These are phyloP conservation scores for Triticum turgidum DNA, from an alignment of 176 grass and related monocot genomes.

Conservation along the genomic window DNA sequence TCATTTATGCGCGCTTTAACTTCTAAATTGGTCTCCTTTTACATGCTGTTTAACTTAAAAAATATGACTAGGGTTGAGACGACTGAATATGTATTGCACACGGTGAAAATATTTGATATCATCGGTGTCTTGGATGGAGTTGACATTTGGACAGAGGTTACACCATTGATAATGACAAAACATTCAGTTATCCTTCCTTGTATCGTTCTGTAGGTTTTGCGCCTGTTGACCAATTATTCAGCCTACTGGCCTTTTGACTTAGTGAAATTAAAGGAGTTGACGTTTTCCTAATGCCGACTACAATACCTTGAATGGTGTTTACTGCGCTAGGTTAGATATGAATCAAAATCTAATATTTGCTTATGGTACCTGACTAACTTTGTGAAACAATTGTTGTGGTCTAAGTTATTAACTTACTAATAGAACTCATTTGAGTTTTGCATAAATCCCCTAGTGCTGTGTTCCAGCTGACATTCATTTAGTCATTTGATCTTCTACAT, in stretches of 20 bases:
- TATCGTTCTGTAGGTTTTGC: slow-evolving; percentile 4
- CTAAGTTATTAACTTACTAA: slow-evolving; percentile 6
- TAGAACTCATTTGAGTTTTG: background rate
- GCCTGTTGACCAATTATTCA: background rate
- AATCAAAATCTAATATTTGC: background rate
- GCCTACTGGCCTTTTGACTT: background rate
- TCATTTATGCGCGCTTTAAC: background rate
- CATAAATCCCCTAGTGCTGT: background rate
- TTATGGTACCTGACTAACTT: background rate
- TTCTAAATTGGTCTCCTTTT: background rate
- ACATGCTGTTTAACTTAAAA: background rate
- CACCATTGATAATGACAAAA: background rate
- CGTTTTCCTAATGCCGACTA: slow-evolving; percentile 25
- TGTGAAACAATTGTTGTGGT: background rate
- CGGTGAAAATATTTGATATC: background rate
- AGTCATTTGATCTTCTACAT: background rate
- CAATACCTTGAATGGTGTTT: slow-evolving; percentile 15
- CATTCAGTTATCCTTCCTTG: slow-evolving; percentile 24
- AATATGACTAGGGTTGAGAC: background rate
- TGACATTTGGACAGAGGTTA: slow-evolving; percentile 1
- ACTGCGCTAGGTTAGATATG: background rate
- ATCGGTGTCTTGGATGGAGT: background rate
- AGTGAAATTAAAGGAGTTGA: background rate
- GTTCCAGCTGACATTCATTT: background rate
- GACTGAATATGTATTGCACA: background rate